Evolutionary conservation across 768 basidiomycete genomes (phyloP).

Genomic region (Mycena chlorophos): DNA sequence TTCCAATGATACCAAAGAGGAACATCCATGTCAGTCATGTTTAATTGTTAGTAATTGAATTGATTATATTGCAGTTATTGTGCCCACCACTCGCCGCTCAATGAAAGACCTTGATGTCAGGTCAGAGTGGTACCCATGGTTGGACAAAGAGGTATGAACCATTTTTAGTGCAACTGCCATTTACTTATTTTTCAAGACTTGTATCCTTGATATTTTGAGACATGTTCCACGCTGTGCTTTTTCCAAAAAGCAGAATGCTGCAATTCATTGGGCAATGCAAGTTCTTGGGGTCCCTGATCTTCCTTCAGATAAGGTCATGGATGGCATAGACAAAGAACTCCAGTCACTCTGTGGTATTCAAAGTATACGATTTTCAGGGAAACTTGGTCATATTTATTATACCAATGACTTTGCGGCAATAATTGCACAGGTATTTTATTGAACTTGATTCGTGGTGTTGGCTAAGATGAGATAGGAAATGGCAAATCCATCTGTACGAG

Average conservation of each 20-base stretch:
- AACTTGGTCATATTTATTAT: conserved; percentile 24
- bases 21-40: not conserved
- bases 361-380: conserved; percentile 17
- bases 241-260: not conserved
- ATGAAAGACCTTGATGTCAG: not conserved
- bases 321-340: not conserved
- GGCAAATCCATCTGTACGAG: conserved; percentile 22
- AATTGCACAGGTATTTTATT: conserved; percentile 3
- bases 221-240: conserved; percentile 9
- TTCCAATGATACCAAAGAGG: not conserved
- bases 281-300: not conserved
- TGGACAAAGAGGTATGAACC: not conserved
- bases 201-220: conserved; percentile 2
- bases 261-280: not conserved
- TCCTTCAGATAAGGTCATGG: conserved; percentile 1
- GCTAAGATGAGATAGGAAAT: too few relatives aligned
- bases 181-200: conserved; percentile 1
- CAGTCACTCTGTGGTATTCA: conserved; percentile 19
- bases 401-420: conserved; percentile 18
- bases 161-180: not conserved
- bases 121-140: not conserved
- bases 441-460: too few relatives aligned
- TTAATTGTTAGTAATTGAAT: not conserved
- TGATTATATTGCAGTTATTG: not conserved
- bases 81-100: not conserved